A percentile compares a stretch with the other conserved stretches of the same genome.
These are phyloP conservation scores for Barbatosphaeria neglecta DNA, from an alignment of 495 filamentous ascomycete genomes.

Conservation along the genomic window DNA sequence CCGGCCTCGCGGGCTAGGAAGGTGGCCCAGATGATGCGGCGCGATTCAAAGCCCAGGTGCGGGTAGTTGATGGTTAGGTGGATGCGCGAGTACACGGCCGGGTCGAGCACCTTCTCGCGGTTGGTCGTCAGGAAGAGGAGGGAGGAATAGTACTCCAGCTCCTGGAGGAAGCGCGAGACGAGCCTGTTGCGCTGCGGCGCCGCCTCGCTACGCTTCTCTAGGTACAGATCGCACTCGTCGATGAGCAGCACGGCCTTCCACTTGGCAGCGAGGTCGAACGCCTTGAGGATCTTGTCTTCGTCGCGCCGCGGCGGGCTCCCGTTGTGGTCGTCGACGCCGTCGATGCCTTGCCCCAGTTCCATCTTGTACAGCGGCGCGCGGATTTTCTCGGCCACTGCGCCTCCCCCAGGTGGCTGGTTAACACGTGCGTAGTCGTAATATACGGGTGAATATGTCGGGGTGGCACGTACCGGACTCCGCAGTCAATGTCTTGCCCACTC, in stretches of 20 bases:
- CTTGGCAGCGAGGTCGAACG: slow-evolving; percentile 19
- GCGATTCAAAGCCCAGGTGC: slow-evolving; percentile 7
- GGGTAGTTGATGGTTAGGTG: slow-evolving; percentile 15
- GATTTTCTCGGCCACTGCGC: slow-evolving; percentile 10
- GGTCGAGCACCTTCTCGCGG: slow-evolving; percentile 10
- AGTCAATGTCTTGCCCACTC: slow-evolving; percentile 39
- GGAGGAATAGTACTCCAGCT: slow-evolving; percentile 39
- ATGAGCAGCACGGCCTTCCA: slow-evolving; percentile 27
- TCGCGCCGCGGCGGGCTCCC: not conserved
- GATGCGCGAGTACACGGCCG: slow-evolving; percentile 11
- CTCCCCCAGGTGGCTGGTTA: not conserved
- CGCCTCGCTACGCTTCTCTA: slow-evolving; percentile 12
- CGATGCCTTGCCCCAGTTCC: slow-evolving; percentile 5
- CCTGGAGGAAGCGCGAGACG: slow-evolving; percentile 34
- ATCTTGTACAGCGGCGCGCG: slow-evolving; percentile 12
- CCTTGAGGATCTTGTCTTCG: not conserved
- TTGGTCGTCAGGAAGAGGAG: slow-evolving; percentile 35
- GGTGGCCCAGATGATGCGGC: slow-evolving; percentile 11
- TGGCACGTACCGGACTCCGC: slow-evolving; percentile 21
- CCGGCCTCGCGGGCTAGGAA: slow-evolving; percentile 7
- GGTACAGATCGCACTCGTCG: slow-evolving; percentile 23
- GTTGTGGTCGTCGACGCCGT: slow-evolving; percentile 10
- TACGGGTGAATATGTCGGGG: not conserved
- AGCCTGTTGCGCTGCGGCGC: slow-evolving; percentile 28
- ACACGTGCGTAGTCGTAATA: not conserved